Percentiles rank a stretch among this genome's conserved stretches.
phyloP scores from a whole-genome alignment of 1,139 yeast genomes.

The Petasospora fabianii region DNA sequence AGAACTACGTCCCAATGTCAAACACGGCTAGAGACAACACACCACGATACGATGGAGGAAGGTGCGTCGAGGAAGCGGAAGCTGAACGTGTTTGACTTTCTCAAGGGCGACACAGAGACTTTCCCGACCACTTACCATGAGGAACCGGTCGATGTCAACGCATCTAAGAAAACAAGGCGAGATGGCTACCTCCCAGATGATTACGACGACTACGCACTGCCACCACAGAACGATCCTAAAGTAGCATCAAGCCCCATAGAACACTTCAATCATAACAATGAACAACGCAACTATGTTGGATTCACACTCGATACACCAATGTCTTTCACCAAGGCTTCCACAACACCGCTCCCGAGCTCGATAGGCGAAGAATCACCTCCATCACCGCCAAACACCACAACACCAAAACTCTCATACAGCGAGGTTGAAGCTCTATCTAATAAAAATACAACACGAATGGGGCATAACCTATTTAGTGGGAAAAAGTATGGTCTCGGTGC shows the following conservation, averaged over 20 bases:
- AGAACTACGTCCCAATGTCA: too few relatives aligned
- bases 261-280: neutral
- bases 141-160: neutral
- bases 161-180: neutral
- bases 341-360: too few relatives aligned
- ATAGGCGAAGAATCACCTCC: too few relatives aligned
- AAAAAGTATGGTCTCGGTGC: constrained; percentile 82
- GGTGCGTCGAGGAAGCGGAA: constrained; percentile 11
- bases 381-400: constrained; percentile 2
- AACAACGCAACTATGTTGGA: neutral
- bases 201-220: too few relatives aligned
- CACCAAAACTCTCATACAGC: constrained; percentile 14
- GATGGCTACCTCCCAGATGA: neutral
- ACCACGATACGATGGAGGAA: constrained; percentile 1
- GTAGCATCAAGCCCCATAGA: too few relatives aligned
- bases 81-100: constrained; percentile 17
- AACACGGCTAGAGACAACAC: neutral
- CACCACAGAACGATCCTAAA: too few relatives aligned
- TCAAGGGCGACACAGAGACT: constrained; percentile 12
- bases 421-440: constrained; percentile 16
- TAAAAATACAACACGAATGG: constrained; percentile 6
- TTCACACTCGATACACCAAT: constrained; percentile 6
- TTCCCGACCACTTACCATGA: constrained; percentile 1
- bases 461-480: constrained; percentile 20
- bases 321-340: constrained; percentile 8